Base-by-base conservation (phyloP, 352 stramenopile species). In the Pelagophyceae sp. region DNA sequence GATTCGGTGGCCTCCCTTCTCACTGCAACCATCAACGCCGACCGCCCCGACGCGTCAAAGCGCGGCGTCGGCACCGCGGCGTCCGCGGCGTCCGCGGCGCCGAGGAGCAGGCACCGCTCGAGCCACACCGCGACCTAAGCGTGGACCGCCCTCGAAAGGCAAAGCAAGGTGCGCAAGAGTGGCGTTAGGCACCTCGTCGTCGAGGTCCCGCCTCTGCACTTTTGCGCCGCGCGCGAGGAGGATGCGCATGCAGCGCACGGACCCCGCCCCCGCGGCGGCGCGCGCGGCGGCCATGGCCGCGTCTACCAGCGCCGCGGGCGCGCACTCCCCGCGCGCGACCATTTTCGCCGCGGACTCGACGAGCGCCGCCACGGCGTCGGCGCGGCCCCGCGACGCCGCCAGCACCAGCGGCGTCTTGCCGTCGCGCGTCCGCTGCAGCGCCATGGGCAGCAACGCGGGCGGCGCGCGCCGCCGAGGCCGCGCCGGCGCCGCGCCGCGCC, bases 341-440 rank as follows among this genome's bases (percentile, higher is more conserved):
- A 29, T 6, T 2, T 15, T 2, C 15, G 20, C 54, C 54, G 54
- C 25, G 15, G 54, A 63, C 54, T 63, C 11, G 54, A 63, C 15
- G 11, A 63, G 54, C 15, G 54, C 54, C 15, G 54, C 54, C 15
- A 63, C 54, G 54, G 54, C 54, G 54, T 29, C 54, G 15, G 29
- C 54, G 54, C 54, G 54, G 27, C 54, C 54, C 54, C 54, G 54
- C 54, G 54, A 63, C 54, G 54, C 54, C 15, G 54, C 54, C 15
- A 63, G 54, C 54, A 27, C 54, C 54, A 63, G 54, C 15, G 54
- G 54, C 54, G 54, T 63, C 54, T 63, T 63, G 15, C 54, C 54
- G 54, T n/a, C 54, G 15, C 54, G 54, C 11, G 11, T 63, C 54
- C 11, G 11, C 11, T 6, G 15, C 15, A 63, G 2, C 15, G 54